These are phyloP conservation scores for Rhododendron ovatum DNA, from an alignment of 148 eudicot genomes.

Conservation along the genomic window DNA sequence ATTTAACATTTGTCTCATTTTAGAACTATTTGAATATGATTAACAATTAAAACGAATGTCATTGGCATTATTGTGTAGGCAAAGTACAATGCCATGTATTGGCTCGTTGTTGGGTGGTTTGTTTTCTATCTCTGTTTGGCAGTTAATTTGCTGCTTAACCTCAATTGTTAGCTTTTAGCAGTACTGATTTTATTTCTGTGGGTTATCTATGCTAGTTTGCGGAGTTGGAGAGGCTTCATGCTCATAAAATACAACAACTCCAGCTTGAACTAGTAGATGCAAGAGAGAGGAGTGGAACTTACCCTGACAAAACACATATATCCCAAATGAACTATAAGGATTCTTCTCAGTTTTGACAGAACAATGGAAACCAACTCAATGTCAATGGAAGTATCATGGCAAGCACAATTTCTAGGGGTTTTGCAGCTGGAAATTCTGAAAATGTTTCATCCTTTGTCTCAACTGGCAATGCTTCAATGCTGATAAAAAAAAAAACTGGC, in stretches of 20 bases:
- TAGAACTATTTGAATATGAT: too few relatives aligned
- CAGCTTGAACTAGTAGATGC: constrained; percentile 68
- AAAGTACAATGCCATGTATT: too few relatives aligned
- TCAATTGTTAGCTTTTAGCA: not conserved
- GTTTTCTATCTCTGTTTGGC: not conserved
- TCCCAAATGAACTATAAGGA: constrained; percentile 43
- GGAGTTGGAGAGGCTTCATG: constrained; percentile 88
- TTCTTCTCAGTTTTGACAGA: constrained; percentile 44
- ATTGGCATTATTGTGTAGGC: too few relatives aligned
- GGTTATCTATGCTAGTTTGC: constrained; percentile 47
- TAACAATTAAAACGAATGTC: too few relatives aligned
- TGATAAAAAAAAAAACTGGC: too few relatives aligned
- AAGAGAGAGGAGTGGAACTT: constrained; percentile 51
- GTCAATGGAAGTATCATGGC: constrained; percentile 40
- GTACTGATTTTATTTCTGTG: not conserved
- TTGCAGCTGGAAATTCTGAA: constrained; percentile 56
- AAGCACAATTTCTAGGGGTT: constrained; percentile 33
- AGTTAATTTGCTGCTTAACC: not conserved
- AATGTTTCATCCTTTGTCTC: constrained; percentile 42
- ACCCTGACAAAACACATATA: constrained; percentile 36
- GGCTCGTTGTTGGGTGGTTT: too few relatives aligned
- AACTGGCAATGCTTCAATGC: constrained; percentile 27
- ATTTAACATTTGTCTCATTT: too few relatives aligned
- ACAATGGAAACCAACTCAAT: constrained; percentile 50
- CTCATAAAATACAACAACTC: constrained; percentile 69